Evolutionary conservation across 2,329 filamentous ascomycete genomes (phyloP), one percentile per base, ranked within the genome.

Genomic region (Exophiala bonariae): DNA sequence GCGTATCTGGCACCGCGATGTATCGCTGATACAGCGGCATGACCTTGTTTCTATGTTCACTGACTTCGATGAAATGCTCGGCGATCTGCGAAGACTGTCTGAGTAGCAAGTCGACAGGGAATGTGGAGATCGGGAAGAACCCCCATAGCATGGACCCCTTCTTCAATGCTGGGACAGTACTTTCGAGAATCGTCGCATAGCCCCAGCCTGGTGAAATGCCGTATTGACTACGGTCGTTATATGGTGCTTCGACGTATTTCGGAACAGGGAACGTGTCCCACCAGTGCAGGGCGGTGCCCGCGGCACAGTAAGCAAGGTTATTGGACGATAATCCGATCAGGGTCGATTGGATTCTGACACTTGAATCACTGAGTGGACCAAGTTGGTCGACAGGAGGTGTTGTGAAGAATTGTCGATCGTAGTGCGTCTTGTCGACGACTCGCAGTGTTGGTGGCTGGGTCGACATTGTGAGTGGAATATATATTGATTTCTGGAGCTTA

Each of bases 131-230:
- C 0, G 74, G 71, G 52, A 73, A 66, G 53, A 67, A 75, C 0
- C 74, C 75, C 42, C 57, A 76, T 0, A 76, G 41, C 6, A 65
- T 55, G 2, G 61, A 60, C 4, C 66, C 71, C 2, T 48, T 31
- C 1, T 59, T 43, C 3, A 75, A 61, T 3, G 47, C 56, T 2
- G 60, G 36, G 4, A 70, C 55, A 0, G 62, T 74, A 26, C 68
- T 72, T 5, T 71, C 68, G 3, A 71, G 34, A 13, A 76, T 66
- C 34, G 63, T 59, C 9, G 65, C 73, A 47, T 71, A 76, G 0
- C 75, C 75, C 73, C 74, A 78, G 16, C 66, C 70, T 30, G 69
- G 67, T 20, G 71, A 69, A 49, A 74, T 69, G 8, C 71, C 73
- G 61, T 72, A 76, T n/a, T 59, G 54, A 2, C 56, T 28, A 11